Evolutionary conservation across 1,284 basidiomycete species (phyloP), one percentile per base, ranked within the genome.

Genomic region (Trametes versicolor): DNA sequence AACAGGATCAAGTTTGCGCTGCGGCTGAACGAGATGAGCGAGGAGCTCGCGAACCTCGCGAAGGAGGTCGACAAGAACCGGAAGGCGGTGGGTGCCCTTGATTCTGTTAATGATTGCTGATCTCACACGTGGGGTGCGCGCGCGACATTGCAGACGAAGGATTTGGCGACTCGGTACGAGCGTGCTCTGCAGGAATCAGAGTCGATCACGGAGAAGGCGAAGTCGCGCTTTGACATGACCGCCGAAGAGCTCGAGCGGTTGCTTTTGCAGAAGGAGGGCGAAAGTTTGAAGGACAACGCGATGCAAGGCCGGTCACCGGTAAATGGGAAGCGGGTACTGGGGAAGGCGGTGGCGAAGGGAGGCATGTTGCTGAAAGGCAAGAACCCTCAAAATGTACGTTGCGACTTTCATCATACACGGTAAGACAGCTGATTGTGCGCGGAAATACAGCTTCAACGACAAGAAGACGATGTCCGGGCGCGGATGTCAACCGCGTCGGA

Each of bases 161-260:
- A 98, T 32, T 83, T 96, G 32, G 95, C 96, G 1, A 83, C 83
- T 36, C 86, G 96, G 60, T 95, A 97, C 73, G 97, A 99, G 75
- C 88, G 92, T 62, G 88, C 89, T 34, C 80, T 99, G 37, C 90
- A 94, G 73, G 97, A 99, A 67, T 93, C 95, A n/a, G 96, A 99
- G 76, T 76, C 83, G 7, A 78, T 86, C 49, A 96, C 95, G 64
- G 98, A 99, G 65, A 99, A 98, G 81, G 90, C 91, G 74, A 96
- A 97, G 77, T 79, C 82, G 56, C 88, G 96, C 1, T 89, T 99
- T 65, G 97, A 99, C 70, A 77, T 91, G 2, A 93, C 95, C 0
- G 96, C 95, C 0, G 98, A 99, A 78, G 98, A 99, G 74, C 82
- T 99, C 32, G 98, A 98, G 77, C 89, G 97, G 17, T 82, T 99